phyloP scores from a whole-genome alignment of 2,329 filamentous ascomycete genomes.

The Cercospora citrullina region DNA sequence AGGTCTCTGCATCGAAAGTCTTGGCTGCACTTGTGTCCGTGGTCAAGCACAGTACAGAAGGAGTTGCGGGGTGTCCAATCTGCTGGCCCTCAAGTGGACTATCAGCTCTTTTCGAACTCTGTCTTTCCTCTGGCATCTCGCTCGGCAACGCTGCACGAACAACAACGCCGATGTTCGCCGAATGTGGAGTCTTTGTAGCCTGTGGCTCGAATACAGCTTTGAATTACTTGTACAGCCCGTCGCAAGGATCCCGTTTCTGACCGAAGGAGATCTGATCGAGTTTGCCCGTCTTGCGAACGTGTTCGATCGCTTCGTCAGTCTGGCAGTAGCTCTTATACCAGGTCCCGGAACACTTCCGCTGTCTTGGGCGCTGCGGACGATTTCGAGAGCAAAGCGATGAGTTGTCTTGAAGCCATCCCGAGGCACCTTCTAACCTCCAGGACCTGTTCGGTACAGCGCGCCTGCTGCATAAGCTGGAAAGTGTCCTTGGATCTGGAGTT shows the following conservation, averaged over 20 bases:
- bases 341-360: conserved; percentile 48
- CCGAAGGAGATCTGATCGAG: conserved; percentile 64
- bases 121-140: conserved; percentile 5
- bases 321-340: conserved; percentile 71
- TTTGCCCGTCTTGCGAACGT: conserved; percentile 61
- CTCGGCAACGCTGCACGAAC: conserved; percentile 43
- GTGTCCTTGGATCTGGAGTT: conserved; percentile 61
- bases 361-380: conserved; percentile 48
- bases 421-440: conserved; percentile 61
- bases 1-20: conserved; percentile 65
- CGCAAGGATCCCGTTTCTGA: conserved; percentile 71
- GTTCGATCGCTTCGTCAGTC: conserved; percentile 62
- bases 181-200: conserved; percentile 6
- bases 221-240: conserved; percentile 70
- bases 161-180: conserved; percentile 64
- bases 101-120: conserved; percentile 17
- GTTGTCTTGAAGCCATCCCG: conserved; percentile 66
- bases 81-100: conserved; percentile 10
- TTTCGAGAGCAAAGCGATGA: conserved; percentile 74
- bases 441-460: conserved; percentile 71
- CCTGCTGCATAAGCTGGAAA: conserved; percentile 74
- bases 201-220: conserved; percentile 58
- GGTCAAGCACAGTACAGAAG: conserved; percentile 52
- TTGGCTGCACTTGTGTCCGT: conserved; percentile 63
- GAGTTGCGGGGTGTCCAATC: neutral